Base-by-base conservation (phyloP, 345 rosid genomes). In the Syzygium aqueum region DNA sequence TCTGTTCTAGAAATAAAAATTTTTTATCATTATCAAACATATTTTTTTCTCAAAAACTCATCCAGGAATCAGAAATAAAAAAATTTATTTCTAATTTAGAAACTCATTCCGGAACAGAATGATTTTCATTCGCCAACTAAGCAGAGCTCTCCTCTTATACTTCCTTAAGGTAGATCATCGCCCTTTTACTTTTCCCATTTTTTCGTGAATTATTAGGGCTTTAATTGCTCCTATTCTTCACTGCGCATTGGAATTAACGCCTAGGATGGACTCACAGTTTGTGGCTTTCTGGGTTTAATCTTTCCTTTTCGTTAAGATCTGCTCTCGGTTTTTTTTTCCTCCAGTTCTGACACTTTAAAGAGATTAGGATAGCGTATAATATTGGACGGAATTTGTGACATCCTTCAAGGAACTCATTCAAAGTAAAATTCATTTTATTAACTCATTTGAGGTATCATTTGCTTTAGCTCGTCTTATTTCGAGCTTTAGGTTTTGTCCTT, bases 151-250 rank as follows among this genome's bases (percentile, higher is more conserved):
- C 90, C 91, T 50, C 86, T 85, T 85, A 87, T 87, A 73, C 92
- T 91, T 85, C 90, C 92, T 85, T 83, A 93, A 25, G 94, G 96
- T 92, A 46, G 85, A 82, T 88, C 11, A 43, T 43, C 7, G 23
- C 85, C 83, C 85, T 30, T 3, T 33, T 37, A 3, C 25, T 63
- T 28, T 4, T 46, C 11, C 27, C 59, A 27, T 50, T 12, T 50
- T 40, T 27, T 56, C 28, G 21, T 17, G 46, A 53, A 82, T 87
- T 12, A 19, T 63, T 49, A 8, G 80, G 77, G 77, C 77, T 65
- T 28, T 65, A 33, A 33, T 65, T 37, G 22, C 22, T 30, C 77
- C 30, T 16, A 23, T 65, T 30, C 6, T 65, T 65, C 77, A 30
- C 40, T 30, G 22, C 40, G 22, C 77, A 15, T 28, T 30, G 11